Evolutionary conservation across 768 basidiomycete species (phyloP), one percentile per base, ranked within the genome.

Genomic region (Trametes coccinea): DNA sequence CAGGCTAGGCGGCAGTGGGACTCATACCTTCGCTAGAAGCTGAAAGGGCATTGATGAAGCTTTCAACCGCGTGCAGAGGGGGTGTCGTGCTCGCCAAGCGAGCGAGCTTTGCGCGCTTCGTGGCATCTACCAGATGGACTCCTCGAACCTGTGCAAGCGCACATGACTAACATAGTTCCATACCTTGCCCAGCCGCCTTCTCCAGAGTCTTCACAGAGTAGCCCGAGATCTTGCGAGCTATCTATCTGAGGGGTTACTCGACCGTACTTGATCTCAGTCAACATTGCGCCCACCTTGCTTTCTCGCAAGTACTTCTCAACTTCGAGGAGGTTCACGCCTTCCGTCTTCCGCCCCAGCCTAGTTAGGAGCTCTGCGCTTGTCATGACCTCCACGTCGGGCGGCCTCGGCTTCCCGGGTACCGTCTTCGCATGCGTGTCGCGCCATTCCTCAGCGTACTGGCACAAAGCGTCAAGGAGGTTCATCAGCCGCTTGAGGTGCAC

Each of bases 401-500:
- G n/a, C 11, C 33, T 40, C n/a, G 71, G 69, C 55, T 75, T 76
- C 2, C 34, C 52, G 11, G 33, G 16, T 44, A 29, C 34, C 14
- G 14, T 61, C 48, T 64, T 66, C 14, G 16, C 2, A 31, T 53
- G 66, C 13, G 64, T 70, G 5, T 77, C 74, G 64, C 74, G 80
- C 88, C 87, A 89, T 57, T 82, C 80, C 46, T 77, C 71, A 6
- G 79, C 78, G 56, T 85, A 86, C 55, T 80, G 83, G 53, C 82
- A 80, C 45, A 97, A 73, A 0, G 89, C 85, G 37, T 86, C 82
- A 53, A 98, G 77, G 56, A 97, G 84, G 2, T 81, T 74, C 14
- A 92, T 79, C 7, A 96, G 80, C 22, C 94, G 89, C 63, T 88
- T 89, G 49, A 98, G 80, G 70, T 93, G 89, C 17, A 95, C 76